Base-by-base conservation (phyloP, 352 stramenopile species). In the Hyaloperonospora brassicae region DNA sequence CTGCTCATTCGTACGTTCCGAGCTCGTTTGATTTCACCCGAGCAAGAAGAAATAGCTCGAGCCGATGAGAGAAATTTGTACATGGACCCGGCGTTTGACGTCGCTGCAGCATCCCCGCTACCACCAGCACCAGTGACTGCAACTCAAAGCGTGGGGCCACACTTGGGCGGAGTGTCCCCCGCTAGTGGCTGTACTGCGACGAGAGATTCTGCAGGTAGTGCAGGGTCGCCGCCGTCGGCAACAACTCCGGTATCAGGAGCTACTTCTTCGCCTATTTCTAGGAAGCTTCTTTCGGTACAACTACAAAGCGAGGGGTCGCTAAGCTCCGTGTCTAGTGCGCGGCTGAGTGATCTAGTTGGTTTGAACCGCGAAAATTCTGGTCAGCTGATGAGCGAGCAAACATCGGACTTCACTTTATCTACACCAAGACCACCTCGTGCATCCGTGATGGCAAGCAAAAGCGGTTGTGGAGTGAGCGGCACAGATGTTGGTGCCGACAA, bases 1-100 rank as follows among this genome's bases (percentile, higher is more conserved):
- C 48, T 85, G 8, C 50, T 92, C 9, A 86, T 89, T 45, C 79
- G 82, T 7, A 75, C 68, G n/a, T 87, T 89, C n/a, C 79, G 82
- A 31, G 76, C 74, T 43, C 59, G 58, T n/a, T 52, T 60, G 1
- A 31, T 92, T 9, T 57, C 52, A 1, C 47, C 50, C 5, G 79
- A 89, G 21, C 58, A 84, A 13, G 79, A 89, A 61, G 64, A 80
- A 17, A 52, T 70, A 38, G 82, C 82, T 0, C 63, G 73, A 50
- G 46, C 52, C 14, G 82, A 92, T 30, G 82, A 92, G 34, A 60
- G 72, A 9, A 86, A 76, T 47, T 21, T 89, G 43, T 92, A 83
- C 41, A 72, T 89, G 39, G 82, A 92, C 46, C 79, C 78, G 17
- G 77, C 77, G 4, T 87, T 71, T 45, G 61, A 68, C 13, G 57